phyloP scores from a whole-genome alignment of 495 filamentous ascomycete genomes.

The Neurospora intermedia region DNA sequence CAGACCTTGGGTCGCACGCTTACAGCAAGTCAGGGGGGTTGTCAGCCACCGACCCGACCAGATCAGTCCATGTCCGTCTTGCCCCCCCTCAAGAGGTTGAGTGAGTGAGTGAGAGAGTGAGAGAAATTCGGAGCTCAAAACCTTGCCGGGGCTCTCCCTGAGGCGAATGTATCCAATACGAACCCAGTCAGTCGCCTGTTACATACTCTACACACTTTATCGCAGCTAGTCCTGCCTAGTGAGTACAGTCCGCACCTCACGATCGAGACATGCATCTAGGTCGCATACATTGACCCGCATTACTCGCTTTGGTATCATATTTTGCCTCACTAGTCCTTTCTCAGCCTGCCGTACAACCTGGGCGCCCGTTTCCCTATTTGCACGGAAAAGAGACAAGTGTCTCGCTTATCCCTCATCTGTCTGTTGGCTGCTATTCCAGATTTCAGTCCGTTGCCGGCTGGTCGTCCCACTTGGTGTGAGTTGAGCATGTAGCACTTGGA shows the following conservation, averaged over 20 bases:
- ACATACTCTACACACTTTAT: neutral
- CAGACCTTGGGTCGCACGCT: neutral
- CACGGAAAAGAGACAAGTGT: neutral
- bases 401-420: neutral
- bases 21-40: neutral
- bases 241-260: neutral
- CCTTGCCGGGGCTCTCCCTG: neutral
- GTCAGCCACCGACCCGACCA: neutral
- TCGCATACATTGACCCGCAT: neutral
- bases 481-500: neutral
- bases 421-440: neutral
- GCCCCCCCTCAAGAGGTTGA: neutral
- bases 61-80: neutral
- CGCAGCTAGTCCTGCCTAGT: neutral
- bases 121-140: neutral
- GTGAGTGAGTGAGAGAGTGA: neutral
- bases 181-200: neutral
- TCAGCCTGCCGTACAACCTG: neutral
- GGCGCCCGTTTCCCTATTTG: neutral
- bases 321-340: neutral
- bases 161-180: neutral
- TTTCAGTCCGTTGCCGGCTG: neutral
- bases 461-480: neutral
- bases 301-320: neutral
- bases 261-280: neutral